A percentile compares a stretch with the other conserved stretches of the same genome.
Evolutionary conservation across 2,329 filamentous ascomycete species (phyloP).

Genomic region (Calonectria honghensis): DNA sequence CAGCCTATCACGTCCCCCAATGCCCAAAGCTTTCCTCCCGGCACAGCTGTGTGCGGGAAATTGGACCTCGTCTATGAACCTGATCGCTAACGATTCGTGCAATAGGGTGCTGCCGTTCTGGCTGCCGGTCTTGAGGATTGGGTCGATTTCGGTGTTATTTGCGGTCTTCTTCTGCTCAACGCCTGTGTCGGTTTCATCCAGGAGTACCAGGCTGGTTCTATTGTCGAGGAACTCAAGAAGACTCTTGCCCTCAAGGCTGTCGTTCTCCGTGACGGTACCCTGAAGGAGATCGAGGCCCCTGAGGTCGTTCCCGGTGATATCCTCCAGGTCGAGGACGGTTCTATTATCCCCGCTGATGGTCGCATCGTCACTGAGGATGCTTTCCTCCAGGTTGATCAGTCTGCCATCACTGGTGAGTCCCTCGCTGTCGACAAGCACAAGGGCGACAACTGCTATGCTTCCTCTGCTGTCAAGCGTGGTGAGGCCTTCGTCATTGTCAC

Average conservation of each 20-base stretch:
- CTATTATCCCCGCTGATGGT: conserved; percentile 92
- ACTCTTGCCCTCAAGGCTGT: conserved; percentile 91
- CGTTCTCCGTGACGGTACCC: conserved; percentile 85
- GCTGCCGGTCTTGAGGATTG: conserved; percentile 90
- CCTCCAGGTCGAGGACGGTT: conserved; percentile 91
- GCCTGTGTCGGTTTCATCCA: conserved; percentile 91
- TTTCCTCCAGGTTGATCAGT: conserved; percentile 94
- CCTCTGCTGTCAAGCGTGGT: conserved; percentile 92
- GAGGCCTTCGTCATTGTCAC: conserved; percentile 89
- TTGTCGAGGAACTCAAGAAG: conserved; percentile 94
- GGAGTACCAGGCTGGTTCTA: conserved; percentile 92
- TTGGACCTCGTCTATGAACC: conserved; percentile 28
- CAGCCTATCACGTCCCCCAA: conserved; percentile 34
- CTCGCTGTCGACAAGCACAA: conserved; percentile 92
- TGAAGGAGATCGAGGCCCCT: conserved; percentile 87
- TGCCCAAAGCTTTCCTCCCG: conserved; percentile 26
- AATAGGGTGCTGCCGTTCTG: conserved; percentile 82
- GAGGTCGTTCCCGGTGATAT: conserved; percentile 94
- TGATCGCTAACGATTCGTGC: conserved; percentile 53
- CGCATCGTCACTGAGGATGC: conserved; percentile 88
- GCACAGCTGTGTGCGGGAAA: conserved; percentile 35
- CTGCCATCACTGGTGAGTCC: conserved; percentile 93
- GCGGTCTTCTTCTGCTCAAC: conserved; percentile 88
- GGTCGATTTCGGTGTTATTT: conserved; percentile 96
- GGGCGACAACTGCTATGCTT: conserved; percentile 87